Evolutionary conservation across 2,329 filamentous ascomycete species (phyloP).

Genomic region (Chlorencoelia australis): DNA sequence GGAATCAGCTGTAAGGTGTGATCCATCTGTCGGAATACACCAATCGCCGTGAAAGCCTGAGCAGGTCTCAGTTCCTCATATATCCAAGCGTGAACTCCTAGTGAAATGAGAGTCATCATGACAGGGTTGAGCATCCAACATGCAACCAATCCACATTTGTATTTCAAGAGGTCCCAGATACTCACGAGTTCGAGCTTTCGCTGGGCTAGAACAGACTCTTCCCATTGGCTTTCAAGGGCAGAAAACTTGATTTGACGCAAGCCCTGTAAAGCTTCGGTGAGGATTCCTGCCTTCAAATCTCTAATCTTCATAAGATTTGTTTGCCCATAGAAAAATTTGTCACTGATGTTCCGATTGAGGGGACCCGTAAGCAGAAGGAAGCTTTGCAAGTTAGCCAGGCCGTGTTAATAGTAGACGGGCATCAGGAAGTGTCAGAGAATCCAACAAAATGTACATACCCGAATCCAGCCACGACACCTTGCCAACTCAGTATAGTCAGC

Average conservation of each 20-base stretch:
- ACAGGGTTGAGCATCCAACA: slow-evolving; percentile 63
- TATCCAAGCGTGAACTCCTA: slow-evolving; percentile 55
- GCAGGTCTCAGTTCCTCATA: slow-evolving; percentile 56
- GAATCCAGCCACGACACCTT: slow-evolving; percentile 54
- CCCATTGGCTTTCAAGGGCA: slow-evolving; percentile 65
- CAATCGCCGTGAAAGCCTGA: slow-evolving; percentile 67
- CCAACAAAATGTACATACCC: background rate
- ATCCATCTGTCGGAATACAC: slow-evolving; percentile 62
- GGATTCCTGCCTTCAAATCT: slow-evolving; percentile 62
- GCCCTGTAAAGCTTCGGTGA: slow-evolving; percentile 65
- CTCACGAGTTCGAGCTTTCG: slow-evolving; percentile 55
- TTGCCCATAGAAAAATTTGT: slow-evolving; percentile 51
- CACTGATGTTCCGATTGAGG: slow-evolving; percentile 37
- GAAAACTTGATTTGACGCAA: slow-evolving; percentile 79
- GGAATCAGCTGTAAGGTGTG: slow-evolving; percentile 58
- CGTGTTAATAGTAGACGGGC: slow-evolving; percentile 52
- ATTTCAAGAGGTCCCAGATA: slow-evolving; percentile 39
- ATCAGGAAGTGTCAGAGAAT: background rate
- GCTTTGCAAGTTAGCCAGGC: slow-evolving; percentile 54
- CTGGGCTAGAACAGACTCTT: slow-evolving; percentile 52
- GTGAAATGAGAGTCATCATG: slow-evolving; percentile 57
- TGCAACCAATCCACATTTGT: slow-evolving; percentile 11
- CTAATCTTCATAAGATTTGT: slow-evolving; percentile 62
- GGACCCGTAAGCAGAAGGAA: slow-evolving; percentile 51
- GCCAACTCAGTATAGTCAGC: slow-evolving; percentile 57